Base-by-base conservation (phyloP, 345 rosid species). In the Citrus sinensis region DNA sequence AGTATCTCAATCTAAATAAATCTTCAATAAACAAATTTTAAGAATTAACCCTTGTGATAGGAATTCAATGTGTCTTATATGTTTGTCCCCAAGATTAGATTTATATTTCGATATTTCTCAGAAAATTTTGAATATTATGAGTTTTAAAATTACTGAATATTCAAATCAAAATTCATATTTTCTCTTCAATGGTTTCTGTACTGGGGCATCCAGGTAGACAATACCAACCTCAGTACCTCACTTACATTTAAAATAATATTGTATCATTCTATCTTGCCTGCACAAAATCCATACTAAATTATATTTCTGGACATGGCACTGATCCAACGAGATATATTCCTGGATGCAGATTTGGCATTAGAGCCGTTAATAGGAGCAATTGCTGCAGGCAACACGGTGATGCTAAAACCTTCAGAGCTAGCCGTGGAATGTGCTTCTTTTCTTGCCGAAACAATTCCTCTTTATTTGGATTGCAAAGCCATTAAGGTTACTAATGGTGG, bases 341-440 rank as follows among this genome's bases (percentile, higher is more conserved):
- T 82, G 84, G 77, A 56, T 80, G 82, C 87, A 95, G 99, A 92
- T 10, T 76, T 95, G 81, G 46, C 89, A 42, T 67, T 93, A 82
- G 99, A 95, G 62, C 98, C 99, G 29, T 8, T 95, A 72, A 86
- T 95, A 59, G 99, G 94, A 75, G 99, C 99, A 80, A 89, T 93
- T 76, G 84, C 96, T 51, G 98, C 98, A n/a, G 99, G 98, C 61
- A 95, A 95, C 83, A 72, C 97, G 6, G 98, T 84, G 73, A 34
- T 90, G 20, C 80, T 95, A 27, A 95, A 95, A 83, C 87, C 97
- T 29, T 92, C 98, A 55, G 98, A 95, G 30, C 20, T 92, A 42
- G 87, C 97, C 17, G 92, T 93, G 22, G 83, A 83, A 10, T 88
- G 88, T 78, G 86, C 91, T 54, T 87, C 90, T 49, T 89, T 95